Conservation (phyloP, 768 basidiomycete species). For the Phlegmacium glaucopus region DNA sequence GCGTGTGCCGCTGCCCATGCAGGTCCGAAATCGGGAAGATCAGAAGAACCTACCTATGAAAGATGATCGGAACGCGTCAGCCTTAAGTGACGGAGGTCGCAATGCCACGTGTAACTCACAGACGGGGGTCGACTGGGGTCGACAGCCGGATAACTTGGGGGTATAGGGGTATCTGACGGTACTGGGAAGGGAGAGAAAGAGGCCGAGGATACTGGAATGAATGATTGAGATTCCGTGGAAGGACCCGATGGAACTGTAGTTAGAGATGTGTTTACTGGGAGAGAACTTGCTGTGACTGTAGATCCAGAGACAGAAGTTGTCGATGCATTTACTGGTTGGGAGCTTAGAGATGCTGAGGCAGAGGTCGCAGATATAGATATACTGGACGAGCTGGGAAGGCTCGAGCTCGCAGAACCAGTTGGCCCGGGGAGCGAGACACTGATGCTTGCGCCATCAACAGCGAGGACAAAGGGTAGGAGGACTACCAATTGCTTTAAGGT, state of each 20-base stretch:
- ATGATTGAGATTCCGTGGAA: not conserved
- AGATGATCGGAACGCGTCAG: slow-evolving; percentile 6
- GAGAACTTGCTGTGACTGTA: not conserved
- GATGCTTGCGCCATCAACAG: not conserved
- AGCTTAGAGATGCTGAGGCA: not conserved
- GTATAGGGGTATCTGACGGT: slow-evolving; percentile 51
- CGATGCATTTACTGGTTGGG: not conserved
- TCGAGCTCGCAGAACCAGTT: not conserved
- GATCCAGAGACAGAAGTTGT: not conserved
- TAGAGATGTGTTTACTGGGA: not conserved
- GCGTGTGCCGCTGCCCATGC: slow-evolving; percentile 60
- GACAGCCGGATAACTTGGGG: slow-evolving; percentile 49
- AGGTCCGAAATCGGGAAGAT: slow-evolving; percentile 44
- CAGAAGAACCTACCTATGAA: slow-evolving; percentile 29
- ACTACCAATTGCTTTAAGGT: slow-evolving; percentile 10
- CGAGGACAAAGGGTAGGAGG: slow-evolving; percentile 10
- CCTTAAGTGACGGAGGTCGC: not conserved
- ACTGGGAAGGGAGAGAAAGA: slow-evolving; percentile 59
- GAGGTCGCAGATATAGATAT: not conserved
- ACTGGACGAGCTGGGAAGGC: not conserved
- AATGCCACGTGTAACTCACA: slow-evolving; percentile 25
- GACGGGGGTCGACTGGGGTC: slow-evolving; percentile 58
- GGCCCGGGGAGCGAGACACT: not conserved
- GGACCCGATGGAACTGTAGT: not conserved
- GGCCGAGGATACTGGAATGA: not conserved